Conservation (phyloP, 1,284 basidiomycete genomes). For the Leccinum fuscescens region DNA sequence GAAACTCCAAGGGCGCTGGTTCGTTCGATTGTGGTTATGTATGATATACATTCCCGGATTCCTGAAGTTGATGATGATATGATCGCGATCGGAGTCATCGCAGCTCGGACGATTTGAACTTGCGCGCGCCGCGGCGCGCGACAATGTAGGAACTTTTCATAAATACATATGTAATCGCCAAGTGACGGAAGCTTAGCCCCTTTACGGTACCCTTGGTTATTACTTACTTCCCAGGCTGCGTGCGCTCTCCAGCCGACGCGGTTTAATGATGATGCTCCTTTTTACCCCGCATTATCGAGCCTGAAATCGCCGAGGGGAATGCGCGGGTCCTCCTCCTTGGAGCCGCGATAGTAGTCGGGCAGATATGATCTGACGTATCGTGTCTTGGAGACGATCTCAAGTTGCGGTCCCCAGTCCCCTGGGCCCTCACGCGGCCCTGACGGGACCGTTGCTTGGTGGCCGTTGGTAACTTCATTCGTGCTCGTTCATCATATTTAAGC, state of each 20-base stretch:
- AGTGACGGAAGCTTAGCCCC: background rate
- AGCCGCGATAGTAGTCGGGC: background rate
- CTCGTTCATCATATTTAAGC: background rate
- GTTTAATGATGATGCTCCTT: background rate
- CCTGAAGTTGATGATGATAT: background rate
- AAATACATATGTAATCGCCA: background rate
- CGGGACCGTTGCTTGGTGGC: background rate
- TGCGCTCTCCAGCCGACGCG: background rate
- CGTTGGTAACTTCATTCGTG: background rate
- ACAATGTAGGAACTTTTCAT: background rate
- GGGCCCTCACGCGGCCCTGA: background rate
- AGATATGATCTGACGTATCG: background rate
- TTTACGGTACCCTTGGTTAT: background rate
- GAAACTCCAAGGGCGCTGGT: background rate
- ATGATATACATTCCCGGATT: background rate
- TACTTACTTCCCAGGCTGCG: background rate
- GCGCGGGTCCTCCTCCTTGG: background rate
- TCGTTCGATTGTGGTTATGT: background rate
- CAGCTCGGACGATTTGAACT: background rate
- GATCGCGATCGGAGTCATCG: conserved; percentile 14
- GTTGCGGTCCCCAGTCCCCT: background rate
- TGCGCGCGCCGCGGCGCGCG: background rate
- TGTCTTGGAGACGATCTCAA: background rate
- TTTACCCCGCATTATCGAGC: background rate
- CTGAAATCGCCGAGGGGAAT: background rate